Conservation (phyloP, 2,329 filamentous ascomycete species). For the Fonsecaea nubica region DNA sequence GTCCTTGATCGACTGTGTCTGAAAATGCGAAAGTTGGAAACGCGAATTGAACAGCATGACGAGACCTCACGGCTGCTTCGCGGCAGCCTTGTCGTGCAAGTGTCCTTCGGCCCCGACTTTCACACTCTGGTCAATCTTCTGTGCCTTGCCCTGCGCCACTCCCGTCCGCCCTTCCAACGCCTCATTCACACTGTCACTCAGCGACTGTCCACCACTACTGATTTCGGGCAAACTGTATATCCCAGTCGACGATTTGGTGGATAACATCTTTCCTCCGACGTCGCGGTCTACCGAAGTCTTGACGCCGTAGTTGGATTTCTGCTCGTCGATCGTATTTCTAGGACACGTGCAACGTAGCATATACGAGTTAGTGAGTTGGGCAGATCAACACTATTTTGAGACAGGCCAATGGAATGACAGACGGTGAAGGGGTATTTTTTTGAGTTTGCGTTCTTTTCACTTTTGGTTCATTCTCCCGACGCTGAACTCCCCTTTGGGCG, state of each 20-base stretch:
- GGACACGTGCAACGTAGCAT: not conserved
- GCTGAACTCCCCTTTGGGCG: not conserved
- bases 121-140: not conserved
- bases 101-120: not conserved
- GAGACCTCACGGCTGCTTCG: constrained; percentile 1
- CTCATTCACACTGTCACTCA: not conserved
- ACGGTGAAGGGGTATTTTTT: not conserved
- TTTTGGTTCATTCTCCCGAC: not conserved
- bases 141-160: not conserved
- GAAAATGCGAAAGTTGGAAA: not conserved
- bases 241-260: not conserved
- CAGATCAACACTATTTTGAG: not conserved
- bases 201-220: not conserved
- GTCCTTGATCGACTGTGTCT: not conserved
- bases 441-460: not conserved
- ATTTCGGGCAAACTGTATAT: not conserved
- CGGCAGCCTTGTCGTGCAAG: not conserved
- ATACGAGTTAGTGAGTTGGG: not conserved
- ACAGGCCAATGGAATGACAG: too few species aligned
- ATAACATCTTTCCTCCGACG: not conserved
- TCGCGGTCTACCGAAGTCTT: not conserved
- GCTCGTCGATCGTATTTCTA: not conserved
- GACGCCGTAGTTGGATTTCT: constrained; percentile 1
- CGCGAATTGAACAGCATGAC: not conserved
- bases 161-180: not conserved